phyloP scores from a whole-genome alignment of 768 basidiomycete genomes.

The Tricholoma terreum region DNA sequence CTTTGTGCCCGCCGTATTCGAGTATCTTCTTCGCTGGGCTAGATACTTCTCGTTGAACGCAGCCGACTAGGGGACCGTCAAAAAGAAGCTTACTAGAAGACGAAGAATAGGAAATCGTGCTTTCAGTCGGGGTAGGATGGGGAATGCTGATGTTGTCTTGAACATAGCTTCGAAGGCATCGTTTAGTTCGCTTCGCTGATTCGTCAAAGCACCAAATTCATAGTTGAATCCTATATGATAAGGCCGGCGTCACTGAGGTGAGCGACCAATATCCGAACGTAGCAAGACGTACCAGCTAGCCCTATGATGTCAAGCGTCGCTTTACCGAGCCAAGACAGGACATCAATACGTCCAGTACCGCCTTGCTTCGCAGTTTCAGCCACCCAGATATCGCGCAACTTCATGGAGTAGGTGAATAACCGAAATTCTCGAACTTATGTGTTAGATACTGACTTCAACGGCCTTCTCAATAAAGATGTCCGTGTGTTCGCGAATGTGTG shows the following conservation, averaged over 20 bases:
- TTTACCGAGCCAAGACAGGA: constrained; percentile 60
- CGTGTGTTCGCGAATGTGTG: constrained; percentile 56
- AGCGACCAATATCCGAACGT: constrained; percentile 19
- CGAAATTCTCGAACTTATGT: neutral
- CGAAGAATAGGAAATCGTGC: constrained; percentile 29
- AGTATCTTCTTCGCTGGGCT: constrained; percentile 15
- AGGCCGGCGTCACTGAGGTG: constrained; percentile 23
- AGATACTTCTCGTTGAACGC: neutral
- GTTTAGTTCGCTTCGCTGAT: constrained; percentile 42
- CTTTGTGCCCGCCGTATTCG: constrained; percentile 20
- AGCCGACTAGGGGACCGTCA: neutral
- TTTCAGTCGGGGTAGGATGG: constrained; percentile 20
- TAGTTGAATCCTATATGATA: constrained; percentile 28
- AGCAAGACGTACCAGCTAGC: constrained; percentile 53
- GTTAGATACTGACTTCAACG: constrained; percentile 32
- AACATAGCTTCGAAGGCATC: constrained; percentile 47
- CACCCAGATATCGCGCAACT: constrained; percentile 50
- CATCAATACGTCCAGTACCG: constrained; percentile 43
- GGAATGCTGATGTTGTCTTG: constrained; percentile 31
- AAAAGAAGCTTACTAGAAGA: constrained; percentile 24
- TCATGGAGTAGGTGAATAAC: neutral
- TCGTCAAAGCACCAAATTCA: constrained; percentile 21
- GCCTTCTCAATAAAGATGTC: constrained; percentile 56
- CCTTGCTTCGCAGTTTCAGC: constrained; percentile 25
- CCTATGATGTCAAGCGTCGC: constrained; percentile 79